A percentile compares a stretch with the other conserved stretches of the same genome.
Conservation (phyloP, 2,329 filamentous ascomycete genomes). For the Bipolaris cookei region DNA sequence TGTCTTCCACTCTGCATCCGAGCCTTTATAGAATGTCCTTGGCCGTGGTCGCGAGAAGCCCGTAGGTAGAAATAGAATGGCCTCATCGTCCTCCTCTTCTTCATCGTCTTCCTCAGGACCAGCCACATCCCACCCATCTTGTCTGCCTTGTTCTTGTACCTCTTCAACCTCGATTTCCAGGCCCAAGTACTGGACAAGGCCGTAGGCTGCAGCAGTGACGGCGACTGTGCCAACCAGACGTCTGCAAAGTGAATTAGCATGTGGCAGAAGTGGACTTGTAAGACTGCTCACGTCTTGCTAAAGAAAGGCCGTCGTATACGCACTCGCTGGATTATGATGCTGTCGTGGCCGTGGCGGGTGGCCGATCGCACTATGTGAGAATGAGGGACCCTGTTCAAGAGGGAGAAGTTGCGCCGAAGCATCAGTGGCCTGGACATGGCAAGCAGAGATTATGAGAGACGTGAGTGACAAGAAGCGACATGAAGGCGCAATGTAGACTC, state of each 20-base stretch:
- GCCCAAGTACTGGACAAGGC: conserved; percentile 31
- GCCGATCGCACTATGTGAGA: conserved; percentile 35
- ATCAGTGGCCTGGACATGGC: conserved; percentile 49
- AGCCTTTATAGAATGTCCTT: conserved; percentile 55
- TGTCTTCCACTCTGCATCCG: conserved; percentile 62
- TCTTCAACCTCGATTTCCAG: conserved; percentile 34
- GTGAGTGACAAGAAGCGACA: conserved; percentile 23
- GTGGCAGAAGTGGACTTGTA: conserved; percentile 1
- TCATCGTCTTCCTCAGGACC: conserved; percentile 33
- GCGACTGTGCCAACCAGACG: conserved; percentile 35
- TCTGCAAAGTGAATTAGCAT: conserved; percentile 24
- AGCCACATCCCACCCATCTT: conserved; percentile 25
- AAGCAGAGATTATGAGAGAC: conserved; percentile 25
- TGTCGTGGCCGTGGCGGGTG: conserved; percentile 40
- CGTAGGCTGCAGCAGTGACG: conserved; percentile 27
- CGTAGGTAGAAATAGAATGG: conserved; percentile 56
- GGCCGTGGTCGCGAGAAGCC: conserved; percentile 52
- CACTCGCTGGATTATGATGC: conserved; percentile 48
- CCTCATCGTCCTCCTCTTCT: conserved; percentile 41
- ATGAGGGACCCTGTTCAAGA: conserved; percentile 37
- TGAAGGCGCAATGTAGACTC: conserved; percentile 16
- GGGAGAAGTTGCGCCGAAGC: conserved; percentile 47
- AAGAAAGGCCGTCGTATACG: conserved; percentile 50
- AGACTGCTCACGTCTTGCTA: conserved; percentile 40
- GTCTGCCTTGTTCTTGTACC: conserved; percentile 14